These are phyloP conservation scores for Chlamydomonas asymmetrica DNA, from an alignment of 139 green algal species.

Conservation along the genomic window DNA sequence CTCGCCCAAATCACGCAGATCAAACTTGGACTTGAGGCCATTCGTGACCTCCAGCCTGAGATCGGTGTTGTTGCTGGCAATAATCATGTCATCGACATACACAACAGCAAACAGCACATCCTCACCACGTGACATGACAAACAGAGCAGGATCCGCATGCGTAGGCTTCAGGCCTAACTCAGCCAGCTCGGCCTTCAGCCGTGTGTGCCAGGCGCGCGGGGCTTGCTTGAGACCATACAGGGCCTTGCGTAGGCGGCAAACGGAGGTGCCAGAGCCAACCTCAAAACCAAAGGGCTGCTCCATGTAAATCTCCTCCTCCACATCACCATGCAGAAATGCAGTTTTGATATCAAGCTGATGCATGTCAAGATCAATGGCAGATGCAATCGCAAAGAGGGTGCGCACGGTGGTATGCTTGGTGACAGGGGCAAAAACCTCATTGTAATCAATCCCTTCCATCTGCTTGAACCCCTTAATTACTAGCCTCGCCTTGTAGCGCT, in stretches of 20 bases:
- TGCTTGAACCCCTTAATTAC: conserved; percentile 47
- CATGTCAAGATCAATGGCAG: conserved; percentile 1
- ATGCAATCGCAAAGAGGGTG: not conserved
- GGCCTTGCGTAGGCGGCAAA: conserved; percentile 25
- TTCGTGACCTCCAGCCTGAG: no score
- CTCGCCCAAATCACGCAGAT: conserved; percentile 9
- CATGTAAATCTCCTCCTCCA: conserved; percentile 47
- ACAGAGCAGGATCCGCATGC: no score
- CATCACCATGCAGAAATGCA: conserved; percentile 38
- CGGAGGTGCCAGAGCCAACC: not conserved
- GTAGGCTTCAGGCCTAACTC: no score
- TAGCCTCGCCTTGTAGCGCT: conserved; percentile 43
- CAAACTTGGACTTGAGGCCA: no score
- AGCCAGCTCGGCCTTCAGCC: conserved; percentile 11
- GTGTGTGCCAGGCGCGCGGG: conserved; percentile 31
- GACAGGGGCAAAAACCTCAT: conserved; percentile 58
- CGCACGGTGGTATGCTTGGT: conserved; percentile 9
- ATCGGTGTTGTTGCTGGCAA: no score
- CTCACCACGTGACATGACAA: no score
- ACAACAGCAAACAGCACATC: no score
- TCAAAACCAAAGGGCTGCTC: conserved; percentile 27
- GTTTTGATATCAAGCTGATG: conserved; percentile 36
- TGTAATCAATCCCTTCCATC: conserved; percentile 35
- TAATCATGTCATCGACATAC: no score
- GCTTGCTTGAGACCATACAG: conserved; percentile 52